Percentiles rank a stretch among this genome's conserved stretches.
Evolutionary conservation across 2,329 filamentous ascomycete genomes (phyloP).

Genomic region (Ascosphaera apis): DNA sequence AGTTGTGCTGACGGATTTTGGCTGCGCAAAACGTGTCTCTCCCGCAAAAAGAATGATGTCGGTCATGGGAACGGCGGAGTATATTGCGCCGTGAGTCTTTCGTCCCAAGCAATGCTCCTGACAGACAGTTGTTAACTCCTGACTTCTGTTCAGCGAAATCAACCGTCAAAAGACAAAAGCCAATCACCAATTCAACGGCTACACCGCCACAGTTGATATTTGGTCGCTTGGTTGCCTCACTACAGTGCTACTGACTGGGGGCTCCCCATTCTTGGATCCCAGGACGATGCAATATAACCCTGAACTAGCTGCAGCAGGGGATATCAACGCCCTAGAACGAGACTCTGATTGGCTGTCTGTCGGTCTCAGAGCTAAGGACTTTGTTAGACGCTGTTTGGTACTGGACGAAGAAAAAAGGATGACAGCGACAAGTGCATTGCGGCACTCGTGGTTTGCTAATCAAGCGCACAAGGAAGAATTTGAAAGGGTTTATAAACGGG

Average conservation of each 20-base stretch:
- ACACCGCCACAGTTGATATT: slow-evolving; percentile 36
- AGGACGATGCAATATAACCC: slow-evolving; percentile 10
- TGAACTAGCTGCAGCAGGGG: slow-evolving; percentile 15
- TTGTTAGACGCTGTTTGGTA: slow-evolving; percentile 28
- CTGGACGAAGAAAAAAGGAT: slow-evolving; percentile 27
- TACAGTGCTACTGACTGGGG: slow-evolving; percentile 27
- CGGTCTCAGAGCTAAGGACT: slow-evolving; percentile 25
- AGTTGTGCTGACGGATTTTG: slow-evolving; percentile 38
- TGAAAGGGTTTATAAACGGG: slow-evolving; percentile 26
- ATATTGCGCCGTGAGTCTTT: slow-evolving; percentile 31
- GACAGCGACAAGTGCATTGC: slow-evolving; percentile 29
- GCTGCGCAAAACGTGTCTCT: slow-evolving; percentile 23
- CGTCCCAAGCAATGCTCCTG: not conserved
- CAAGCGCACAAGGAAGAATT: slow-evolving; percentile 23
- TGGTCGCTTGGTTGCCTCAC: slow-evolving; percentile 38
- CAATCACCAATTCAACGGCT: slow-evolving; percentile 16
- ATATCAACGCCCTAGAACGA: slow-evolving; percentile 23
- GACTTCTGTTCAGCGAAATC: slow-evolving; percentile 6
- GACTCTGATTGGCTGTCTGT: slow-evolving; percentile 21
- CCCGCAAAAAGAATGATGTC: slow-evolving; percentile 27
- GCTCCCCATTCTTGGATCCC: slow-evolving; percentile 23
- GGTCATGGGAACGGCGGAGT: slow-evolving; percentile 31
- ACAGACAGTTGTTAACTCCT: slow-evolving; percentile 1
- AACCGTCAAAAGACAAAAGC: slow-evolving; percentile 4
- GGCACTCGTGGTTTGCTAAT: slow-evolving; percentile 34